Conservation (phyloP, 1,284 basidiomycete genomes). For the Gomphus sp. region DNA sequence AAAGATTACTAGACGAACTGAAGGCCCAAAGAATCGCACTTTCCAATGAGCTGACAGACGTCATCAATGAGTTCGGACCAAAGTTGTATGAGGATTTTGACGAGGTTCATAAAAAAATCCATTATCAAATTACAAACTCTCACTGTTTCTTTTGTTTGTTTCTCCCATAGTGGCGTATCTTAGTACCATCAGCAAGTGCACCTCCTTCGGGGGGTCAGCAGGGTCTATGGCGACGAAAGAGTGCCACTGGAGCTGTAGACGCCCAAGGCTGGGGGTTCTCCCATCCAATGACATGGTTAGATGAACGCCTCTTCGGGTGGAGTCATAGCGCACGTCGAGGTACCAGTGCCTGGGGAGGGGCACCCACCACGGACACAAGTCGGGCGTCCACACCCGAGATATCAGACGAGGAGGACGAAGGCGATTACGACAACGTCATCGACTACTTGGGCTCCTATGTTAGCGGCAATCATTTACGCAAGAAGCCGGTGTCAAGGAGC, state of each 20-base stretch:
- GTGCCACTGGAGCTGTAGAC: slow-evolving; percentile 65
- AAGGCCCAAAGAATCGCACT: slow-evolving; percentile 75
- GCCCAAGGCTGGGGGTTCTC: slow-evolving; percentile 69
- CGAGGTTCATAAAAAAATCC: slow-evolving; percentile 36
- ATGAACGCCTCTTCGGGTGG: slow-evolving; percentile 92
- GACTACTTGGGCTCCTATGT: slow-evolving; percentile 48
- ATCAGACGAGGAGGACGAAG: slow-evolving; percentile 69
- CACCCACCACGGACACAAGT: slow-evolving; percentile 49
- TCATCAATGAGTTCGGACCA: slow-evolving; percentile 90
- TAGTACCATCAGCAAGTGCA: slow-evolving; percentile 75
- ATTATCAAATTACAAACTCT: background rate
- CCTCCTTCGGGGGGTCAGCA: slow-evolving; percentile 64
- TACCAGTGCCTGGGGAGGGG: slow-evolving; percentile 63
- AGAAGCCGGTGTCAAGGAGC: slow-evolving; percentile 42
- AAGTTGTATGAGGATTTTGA: slow-evolving; percentile 55
- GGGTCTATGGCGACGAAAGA: slow-evolving; percentile 68
- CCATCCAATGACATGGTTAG: slow-evolving; percentile 89
- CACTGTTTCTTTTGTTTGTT: slow-evolving; percentile 4
- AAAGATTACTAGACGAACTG: slow-evolving; percentile 73
- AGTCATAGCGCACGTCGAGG: slow-evolving; percentile 61
- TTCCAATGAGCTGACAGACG: slow-evolving; percentile 78
- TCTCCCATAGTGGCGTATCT: slow-evolving; percentile 57
- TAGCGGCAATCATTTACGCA: slow-evolving; percentile 19
- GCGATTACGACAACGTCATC: slow-evolving; percentile 74
- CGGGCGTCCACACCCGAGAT: slow-evolving; percentile 56